These are phyloP conservation scores for Magnusiomyces sp. DNA, from an alignment of 1,139 yeast species.

Conservation along the genomic window DNA sequence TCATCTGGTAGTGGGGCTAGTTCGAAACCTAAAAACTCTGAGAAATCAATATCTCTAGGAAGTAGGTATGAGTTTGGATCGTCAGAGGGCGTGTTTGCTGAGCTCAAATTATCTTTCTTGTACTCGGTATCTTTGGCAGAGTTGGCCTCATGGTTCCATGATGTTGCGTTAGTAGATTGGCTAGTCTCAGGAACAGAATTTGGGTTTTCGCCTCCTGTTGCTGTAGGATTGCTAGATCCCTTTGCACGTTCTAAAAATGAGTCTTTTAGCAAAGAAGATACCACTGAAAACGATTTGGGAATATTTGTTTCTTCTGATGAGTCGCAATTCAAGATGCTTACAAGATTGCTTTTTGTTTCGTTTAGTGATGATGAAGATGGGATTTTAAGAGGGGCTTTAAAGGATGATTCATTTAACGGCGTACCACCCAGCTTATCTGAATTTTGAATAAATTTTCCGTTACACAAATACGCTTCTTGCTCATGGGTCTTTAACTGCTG, in stretches of 20 bases:
- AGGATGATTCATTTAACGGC: no score
- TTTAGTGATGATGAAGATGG: background rate
- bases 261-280: slow-evolving; percentile 4
- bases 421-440: no score
- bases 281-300: slow-evolving; percentile 3
- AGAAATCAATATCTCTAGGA: slow-evolving; percentile 3
- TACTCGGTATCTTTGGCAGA: background rate
- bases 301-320: background rate
- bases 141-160: background rate
- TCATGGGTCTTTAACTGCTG: background rate
- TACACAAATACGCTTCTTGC: no score
- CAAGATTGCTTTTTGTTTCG: background rate
- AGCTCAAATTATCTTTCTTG: background rate
- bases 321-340: slow-evolving; percentile 3
- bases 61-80: no score
- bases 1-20: background rate
- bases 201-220: background rate
- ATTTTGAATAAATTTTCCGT: no score
- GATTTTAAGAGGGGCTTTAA: no score
- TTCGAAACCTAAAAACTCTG: background rate
- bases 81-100: no score
- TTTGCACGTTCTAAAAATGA: slow-evolving; percentile 1
- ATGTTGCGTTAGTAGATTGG: background rate
- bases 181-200: background rate
- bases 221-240: background rate